Evolutionary conservation across 148 eudicot genomes (phyloP), one percentile per base, ranked within the genome.

Genomic region (Spergularia bocconei): DNA sequence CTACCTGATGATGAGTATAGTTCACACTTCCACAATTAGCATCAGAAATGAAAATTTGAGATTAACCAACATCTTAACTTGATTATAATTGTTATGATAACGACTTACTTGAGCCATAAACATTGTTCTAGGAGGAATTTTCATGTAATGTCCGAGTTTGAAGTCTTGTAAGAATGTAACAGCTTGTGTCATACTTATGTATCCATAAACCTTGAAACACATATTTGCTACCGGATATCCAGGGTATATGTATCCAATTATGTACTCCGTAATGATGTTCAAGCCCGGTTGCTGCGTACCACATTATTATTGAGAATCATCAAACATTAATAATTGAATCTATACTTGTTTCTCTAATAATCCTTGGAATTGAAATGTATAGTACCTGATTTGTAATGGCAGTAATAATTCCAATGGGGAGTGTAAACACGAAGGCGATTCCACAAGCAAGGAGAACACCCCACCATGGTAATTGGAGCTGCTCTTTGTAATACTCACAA

Each of bases 381-480:
- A 29, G 77, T 65, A 94, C 97, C 93, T 95, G 98, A 79, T 96
- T 96, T 33, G 98, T 91, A 56, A 96, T 91, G 64, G 99, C 99
- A 63, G 97, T 91, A 62, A 96, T 84, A 79, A 96, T 89, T 12
- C 99, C 98, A 47, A 96, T 92, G 1, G 99, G 99, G 48, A 96
- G 94, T 41, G 99, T 96, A 84, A 96, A 96, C 87, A 91, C 74
- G 75, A 96, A 85, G 79, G 98, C 97, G 68, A 96, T 89, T 25
- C 76, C 79, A 71, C 99, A 92, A n/a, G 99, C 97, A 62, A 96
- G 83, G 44, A 96, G 14, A 67, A 96, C 99, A 47, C 99, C 99
- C 99, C 98, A 96, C 99, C 99, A 96, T 20, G 99, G 98, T 72
- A 96, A 62, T 82, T 92, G 99, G 65, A 96, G 99, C 64, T 95